Percentiles rank a stretch among this genome's conserved stretches.
These are phyloP conservation scores for Nicotiana benthamiana DNA, from an alignment of 257 asterid species.

Conservation along the genomic window DNA sequence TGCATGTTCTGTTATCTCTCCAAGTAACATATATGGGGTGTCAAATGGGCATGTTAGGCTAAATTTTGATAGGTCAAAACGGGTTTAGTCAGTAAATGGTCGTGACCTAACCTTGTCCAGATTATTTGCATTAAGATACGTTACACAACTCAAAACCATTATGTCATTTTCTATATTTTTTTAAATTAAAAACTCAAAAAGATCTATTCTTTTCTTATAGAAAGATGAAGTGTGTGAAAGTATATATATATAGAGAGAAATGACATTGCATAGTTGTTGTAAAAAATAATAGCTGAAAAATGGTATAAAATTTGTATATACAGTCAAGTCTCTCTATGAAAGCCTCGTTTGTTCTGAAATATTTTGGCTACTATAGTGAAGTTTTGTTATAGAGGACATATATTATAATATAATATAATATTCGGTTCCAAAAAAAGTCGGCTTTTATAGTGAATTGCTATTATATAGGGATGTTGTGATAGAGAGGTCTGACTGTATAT, in stretches of 20 bases:
- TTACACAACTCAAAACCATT: background rate
- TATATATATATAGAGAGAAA: background rate
- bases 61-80: background rate
- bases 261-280: too few species aligned
- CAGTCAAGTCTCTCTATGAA: too few species aligned
- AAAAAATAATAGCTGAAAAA: too few species aligned
- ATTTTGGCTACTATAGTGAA: too few species aligned
- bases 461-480: too few species aligned
- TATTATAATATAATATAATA: too few species aligned
- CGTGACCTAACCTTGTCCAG: background rate
- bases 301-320: too few species aligned
- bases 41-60: background rate
- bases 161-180: background rate
- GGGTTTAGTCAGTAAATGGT: background rate
- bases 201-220: background rate
- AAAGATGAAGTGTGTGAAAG: background rate
- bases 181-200: background rate
- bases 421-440: too few species aligned
- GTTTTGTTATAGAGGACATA: too few species aligned
- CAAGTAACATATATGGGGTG: background rate
- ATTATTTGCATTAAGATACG: background rate
- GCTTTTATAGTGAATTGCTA: too few species aligned
- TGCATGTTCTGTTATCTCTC: background rate
- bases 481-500: too few species aligned
- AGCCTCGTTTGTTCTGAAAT: too few species aligned